Base-by-base conservation (phyloP, 139 green algal species). In the Chlamydomonas incerta region DNA sequence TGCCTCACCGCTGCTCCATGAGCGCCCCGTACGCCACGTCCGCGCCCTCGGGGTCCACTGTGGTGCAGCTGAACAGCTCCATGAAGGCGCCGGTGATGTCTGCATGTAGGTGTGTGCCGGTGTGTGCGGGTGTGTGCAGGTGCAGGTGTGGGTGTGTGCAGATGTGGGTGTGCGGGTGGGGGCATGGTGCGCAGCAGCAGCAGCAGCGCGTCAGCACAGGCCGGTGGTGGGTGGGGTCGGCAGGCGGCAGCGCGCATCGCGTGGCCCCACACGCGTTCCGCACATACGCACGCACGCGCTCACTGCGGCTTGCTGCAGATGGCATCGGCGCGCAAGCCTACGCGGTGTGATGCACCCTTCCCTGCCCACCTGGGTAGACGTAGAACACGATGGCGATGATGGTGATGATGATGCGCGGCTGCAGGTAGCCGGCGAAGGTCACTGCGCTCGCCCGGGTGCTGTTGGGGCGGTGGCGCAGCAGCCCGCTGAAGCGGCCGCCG, bases 341-440 rank as follows among this genome's bases (percentile, higher is more conserved):
- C n/a, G n/a, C n/a, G n/a, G n/a, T 8, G 41, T 13, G 6, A 50
- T 8, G 41, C 41, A 50, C 41, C 5, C 41, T 50, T 8, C 6
- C 55, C 11, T 10, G 21, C 60, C 9, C 24, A 80, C 72, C 72
- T 1, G 74, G 74, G 50, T 81, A 70, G 29, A 81, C 55, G 74
- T 81, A 83, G 62, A 68, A 83, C 10, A 80, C 50, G 76, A 83
- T 83, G 35, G 60, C 15, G 41, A 62, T 63, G 26, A 63, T 73
- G 28, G 76, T 83, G 57, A 83, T 83, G 62, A 62, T 83, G 37
- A 83, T 24, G 60, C 76, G 76, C 41, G 76, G 60, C 8, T 26
- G 37, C 76, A 72, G 41, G 76, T 83, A 83, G 28, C 62, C 63
- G 41, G 41, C 41, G 8, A 50, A 50, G 41, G 41, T 50, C 6